Evolutionary conservation across 495 filamentous ascomycete genomes (phyloP).

Genomic region (Annulohypoxylon nitens): DNA sequence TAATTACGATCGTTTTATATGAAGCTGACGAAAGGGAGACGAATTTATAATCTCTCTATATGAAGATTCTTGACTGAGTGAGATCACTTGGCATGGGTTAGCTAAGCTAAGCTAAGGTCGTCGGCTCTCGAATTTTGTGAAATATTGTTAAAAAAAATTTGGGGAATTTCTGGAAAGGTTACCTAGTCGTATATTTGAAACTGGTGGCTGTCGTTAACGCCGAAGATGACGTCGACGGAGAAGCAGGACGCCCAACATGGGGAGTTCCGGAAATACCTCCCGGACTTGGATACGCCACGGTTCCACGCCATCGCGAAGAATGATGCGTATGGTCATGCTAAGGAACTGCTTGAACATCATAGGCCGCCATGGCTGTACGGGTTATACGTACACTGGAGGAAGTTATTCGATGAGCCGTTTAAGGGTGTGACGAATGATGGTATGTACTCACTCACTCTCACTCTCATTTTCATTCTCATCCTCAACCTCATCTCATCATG

Average conservation of each 20-base stretch:
- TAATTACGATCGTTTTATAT: slow-evolving; percentile 7
- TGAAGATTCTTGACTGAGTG: neutral
- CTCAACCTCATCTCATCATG: neutral
- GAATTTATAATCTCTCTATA: neutral
- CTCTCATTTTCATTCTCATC: neutral
- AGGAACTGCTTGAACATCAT: slow-evolving; percentile 69
- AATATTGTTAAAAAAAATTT: neutral
- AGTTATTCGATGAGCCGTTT: slow-evolving; percentile 75
- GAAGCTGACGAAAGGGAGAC: neutral
- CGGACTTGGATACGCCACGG: slow-evolving; percentile 69
- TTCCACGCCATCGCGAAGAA: slow-evolving; percentile 74
- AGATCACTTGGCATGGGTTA: neutral
- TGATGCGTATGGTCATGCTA: slow-evolving; percentile 73
- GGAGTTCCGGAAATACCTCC: slow-evolving; percentile 70
- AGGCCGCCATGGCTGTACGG: slow-evolving; percentile 76
- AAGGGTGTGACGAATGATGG: slow-evolving; percentile 79
- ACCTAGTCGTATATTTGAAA: neutral
- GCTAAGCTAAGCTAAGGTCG: neutral
- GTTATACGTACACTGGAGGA: slow-evolving; percentile 74
- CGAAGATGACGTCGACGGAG: slow-evolving; percentile 39
- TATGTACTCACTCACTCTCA: slow-evolving; percentile 46
- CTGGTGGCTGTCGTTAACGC: neutral
- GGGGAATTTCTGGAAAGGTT: neutral
- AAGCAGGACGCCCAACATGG: slow-evolving; percentile 39
- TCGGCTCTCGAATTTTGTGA: neutral